Evolutionary conservation across 2,329 filamentous ascomycete genomes (phyloP).

Genomic region (Clonostachys rhizophaga): DNA sequence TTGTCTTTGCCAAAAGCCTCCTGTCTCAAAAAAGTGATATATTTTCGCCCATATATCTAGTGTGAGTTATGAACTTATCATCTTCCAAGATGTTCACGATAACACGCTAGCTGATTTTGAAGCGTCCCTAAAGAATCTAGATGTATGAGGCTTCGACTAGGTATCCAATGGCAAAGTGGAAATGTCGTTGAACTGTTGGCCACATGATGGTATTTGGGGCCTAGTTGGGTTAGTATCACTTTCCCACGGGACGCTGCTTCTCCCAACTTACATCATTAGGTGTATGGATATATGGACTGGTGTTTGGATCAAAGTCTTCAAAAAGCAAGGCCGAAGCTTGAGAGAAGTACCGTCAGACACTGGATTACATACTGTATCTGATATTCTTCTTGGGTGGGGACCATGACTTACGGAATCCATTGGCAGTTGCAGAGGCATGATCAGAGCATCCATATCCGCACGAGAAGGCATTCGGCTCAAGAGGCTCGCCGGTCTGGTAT

Average conservation of each 20-base stretch:
- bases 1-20: too few species aligned
- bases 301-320: slow-evolving; percentile 22
- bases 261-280: slow-evolving; percentile 22
- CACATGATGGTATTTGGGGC: slow-evolving; percentile 26
- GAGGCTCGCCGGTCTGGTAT: slow-evolving; percentile 18
- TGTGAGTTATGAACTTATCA: too few species aligned
- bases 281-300: slow-evolving; percentile 23
- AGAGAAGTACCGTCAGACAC: not conserved
- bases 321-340: slow-evolving; percentile 30
- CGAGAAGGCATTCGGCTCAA: slow-evolving; percentile 19
- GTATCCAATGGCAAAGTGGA: slow-evolving; percentile 27
- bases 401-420: slow-evolving; percentile 26
- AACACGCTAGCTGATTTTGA: too few species aligned
- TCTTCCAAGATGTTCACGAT: too few species aligned
- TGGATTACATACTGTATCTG: not conserved
- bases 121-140: slow-evolving; percentile 7
- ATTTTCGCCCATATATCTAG: too few species aligned
- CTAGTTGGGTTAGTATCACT: slow-evolving; percentile 7
- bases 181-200: slow-evolving; percentile 24
- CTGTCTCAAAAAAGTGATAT: too few species aligned
- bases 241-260: too few species aligned
- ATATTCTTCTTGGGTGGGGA: too few species aligned
- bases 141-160: slow-evolving; percentile 28
- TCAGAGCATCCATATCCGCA: slow-evolving; percentile 43
- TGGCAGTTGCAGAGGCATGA: slow-evolving; percentile 24